phyloP scores from a whole-genome alignment of 1,284 basidiomycete genomes.

The Sporisorium exsertum region DNA sequence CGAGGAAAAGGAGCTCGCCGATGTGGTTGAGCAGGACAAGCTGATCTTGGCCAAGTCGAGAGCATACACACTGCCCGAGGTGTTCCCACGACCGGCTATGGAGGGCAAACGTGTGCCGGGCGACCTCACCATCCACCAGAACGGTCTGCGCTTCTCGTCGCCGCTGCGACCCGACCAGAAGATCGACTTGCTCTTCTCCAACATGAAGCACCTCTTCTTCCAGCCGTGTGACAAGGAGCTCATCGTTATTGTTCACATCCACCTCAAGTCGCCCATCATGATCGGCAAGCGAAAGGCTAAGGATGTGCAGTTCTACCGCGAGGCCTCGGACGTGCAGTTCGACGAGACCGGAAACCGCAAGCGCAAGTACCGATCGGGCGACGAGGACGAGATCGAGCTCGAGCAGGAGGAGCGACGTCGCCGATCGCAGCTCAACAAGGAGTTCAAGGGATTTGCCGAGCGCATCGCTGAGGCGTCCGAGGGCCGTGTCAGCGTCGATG shows the following conservation, averaged over 20 bases:
- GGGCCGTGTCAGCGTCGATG: constrained; percentile 90
- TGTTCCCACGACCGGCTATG: constrained; percentile 90
- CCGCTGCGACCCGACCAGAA: constrained; percentile 71
- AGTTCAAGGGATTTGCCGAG: constrained; percentile 93
- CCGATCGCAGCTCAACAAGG: constrained; percentile 88
- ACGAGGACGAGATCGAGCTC: constrained; percentile 99
- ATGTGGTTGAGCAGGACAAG: constrained; percentile 94
- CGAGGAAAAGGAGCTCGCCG: constrained; percentile 97
- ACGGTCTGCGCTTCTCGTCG: constrained; percentile 92
- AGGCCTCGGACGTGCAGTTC: constrained; percentile 96
- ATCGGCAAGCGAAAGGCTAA: constrained; percentile 98
- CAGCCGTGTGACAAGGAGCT: constrained; percentile 98
- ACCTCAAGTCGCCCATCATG: constrained; percentile 96
- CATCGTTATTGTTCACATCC: constrained; percentile 91
- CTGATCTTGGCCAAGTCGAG: constrained; percentile 81
- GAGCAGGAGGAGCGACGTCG: constrained; percentile 96
- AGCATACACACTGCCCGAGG: constrained; percentile 78
- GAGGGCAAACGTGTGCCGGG: constrained; percentile 91
- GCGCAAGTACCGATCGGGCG: constrained; percentile 94
- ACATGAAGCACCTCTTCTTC: constrained; percentile 99
- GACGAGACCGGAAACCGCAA: constrained; percentile 99
- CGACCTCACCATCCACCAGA: constrained; percentile 96
- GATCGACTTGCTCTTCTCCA: constrained; percentile 82
- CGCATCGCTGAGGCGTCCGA: constrained; percentile 85
- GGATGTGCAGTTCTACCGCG: constrained; percentile 98